Conservation (phyloP, 75 land plant genomes). For the Larix kaempferi region DNA sequence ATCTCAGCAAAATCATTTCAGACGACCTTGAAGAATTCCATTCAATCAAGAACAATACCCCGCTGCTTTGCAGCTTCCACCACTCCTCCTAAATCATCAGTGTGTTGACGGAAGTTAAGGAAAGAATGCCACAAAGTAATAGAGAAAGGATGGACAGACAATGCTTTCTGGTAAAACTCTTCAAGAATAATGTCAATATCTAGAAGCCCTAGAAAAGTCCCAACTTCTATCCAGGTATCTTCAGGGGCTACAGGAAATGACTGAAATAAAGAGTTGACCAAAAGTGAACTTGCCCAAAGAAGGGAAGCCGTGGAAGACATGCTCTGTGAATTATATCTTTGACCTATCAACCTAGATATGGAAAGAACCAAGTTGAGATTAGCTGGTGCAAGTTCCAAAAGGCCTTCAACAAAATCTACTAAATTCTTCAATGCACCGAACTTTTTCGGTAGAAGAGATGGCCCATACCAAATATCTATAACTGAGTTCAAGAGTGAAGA, state of each 20-base stretch:
- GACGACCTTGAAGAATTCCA: neutral
- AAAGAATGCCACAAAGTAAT: constrained; percentile 55
- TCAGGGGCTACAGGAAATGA: constrained; percentile 72
- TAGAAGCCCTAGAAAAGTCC: constrained; percentile 32
- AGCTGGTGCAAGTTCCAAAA: constrained; percentile 58
- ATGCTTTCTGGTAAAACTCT: constrained; percentile 51
- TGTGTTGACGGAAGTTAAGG: constrained; percentile 8
- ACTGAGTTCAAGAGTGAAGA: constrained; percentile 53
- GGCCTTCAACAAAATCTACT: constrained; percentile 61
- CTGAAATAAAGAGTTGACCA: constrained; percentile 59
- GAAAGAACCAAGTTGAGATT: constrained; percentile 64
- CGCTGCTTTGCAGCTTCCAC: constrained; percentile 5
- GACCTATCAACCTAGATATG: constrained; percentile 31
- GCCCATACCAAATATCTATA: constrained; percentile 62
- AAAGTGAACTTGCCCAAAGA: constrained; percentile 68
- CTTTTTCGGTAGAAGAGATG: constrained; percentile 55
- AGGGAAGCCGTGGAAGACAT: constrained; percentile 17
- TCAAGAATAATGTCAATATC: constrained; percentile 23
- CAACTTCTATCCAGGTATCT: constrained; percentile 65
- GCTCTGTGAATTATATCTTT: neutral
- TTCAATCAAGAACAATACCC: constrained; percentile 1
- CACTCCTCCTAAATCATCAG: neutral
- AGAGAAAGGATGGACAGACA: constrained; percentile 77
- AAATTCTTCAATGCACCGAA: constrained; percentile 32
- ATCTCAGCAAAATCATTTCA: neutral